Percentiles rank a stretch among this genome's conserved stretches.
phyloP scores from a whole-genome alignment of 805 yeast species.

The Candida ascalaphidarum region DNA sequence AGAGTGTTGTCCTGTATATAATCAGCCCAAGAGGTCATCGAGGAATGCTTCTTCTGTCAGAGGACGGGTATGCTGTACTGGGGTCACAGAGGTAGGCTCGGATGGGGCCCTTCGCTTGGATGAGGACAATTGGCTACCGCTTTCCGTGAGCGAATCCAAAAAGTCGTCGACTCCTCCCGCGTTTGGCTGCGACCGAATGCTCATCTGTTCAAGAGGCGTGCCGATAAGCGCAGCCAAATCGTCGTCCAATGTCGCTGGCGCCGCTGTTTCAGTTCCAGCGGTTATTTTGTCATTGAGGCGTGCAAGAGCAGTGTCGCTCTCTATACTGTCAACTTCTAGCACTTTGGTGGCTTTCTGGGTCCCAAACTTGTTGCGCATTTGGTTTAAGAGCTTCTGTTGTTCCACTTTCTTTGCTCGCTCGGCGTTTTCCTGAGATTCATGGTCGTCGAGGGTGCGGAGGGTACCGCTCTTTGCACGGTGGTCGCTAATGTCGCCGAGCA shows the following conservation, averaged over 20 bases:
- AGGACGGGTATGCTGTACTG: too few relatives aligned
- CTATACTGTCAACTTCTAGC: constrained; percentile 27
- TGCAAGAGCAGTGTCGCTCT: constrained; percentile 11
- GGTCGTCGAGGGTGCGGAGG: constrained; percentile 13
- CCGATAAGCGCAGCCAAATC: constrained; percentile 14
- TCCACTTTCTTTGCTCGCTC: constrained; percentile 15
- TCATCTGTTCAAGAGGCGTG: constrained; percentile 1
- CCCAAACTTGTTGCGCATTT: constrained; percentile 19
- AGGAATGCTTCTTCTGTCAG: constrained; percentile 8
- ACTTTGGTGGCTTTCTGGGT: constrained; percentile 9
- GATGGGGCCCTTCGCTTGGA: too few relatives aligned
- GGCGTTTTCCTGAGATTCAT: constrained; percentile 18
- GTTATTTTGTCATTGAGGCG: too few relatives aligned
- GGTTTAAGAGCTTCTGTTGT: constrained; percentile 17
- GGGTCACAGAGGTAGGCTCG: too few relatives aligned
- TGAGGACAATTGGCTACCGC: too few relatives aligned
- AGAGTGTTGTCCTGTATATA: too few relatives aligned
- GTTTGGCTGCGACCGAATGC: too few relatives aligned
- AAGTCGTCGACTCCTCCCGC: too few relatives aligned
- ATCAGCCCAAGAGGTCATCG: constrained; percentile 9
- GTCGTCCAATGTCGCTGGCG: constrained; percentile 5
- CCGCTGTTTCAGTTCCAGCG: constrained; percentile 15
- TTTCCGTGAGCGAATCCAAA: too few relatives aligned
- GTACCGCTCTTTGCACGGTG: constrained; percentile 1
- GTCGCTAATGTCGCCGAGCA: constrained; percentile 2